Evolutionary conservation across 495 filamentous ascomycete genomes (phyloP).

Genomic region (Aspergillus saccharolyticus): DNA sequence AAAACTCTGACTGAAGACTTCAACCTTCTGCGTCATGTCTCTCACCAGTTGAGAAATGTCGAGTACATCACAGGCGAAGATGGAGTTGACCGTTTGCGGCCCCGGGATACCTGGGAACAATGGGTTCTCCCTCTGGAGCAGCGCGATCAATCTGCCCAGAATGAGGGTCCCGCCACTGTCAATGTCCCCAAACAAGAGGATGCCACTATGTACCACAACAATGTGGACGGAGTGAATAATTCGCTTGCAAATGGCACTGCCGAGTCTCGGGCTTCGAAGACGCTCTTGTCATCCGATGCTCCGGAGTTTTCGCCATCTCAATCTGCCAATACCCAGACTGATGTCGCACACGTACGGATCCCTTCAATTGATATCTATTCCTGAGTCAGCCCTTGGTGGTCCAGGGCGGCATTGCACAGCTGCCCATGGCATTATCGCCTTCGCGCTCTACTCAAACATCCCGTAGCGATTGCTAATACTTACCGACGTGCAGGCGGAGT

Average conservation of each 20-base stretch:
- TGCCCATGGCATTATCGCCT: neutral
- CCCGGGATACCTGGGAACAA: slow-evolving; percentile 68
- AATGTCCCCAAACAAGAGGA: slow-evolving; percentile 24
- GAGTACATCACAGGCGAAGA: slow-evolving; percentile 68
- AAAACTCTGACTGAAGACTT: slow-evolving; percentile 66
- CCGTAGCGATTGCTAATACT: neutral
- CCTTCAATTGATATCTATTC: slow-evolving; percentile 38
- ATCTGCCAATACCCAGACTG: slow-evolving; percentile 27
- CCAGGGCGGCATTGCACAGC: neutral
- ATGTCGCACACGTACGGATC: slow-evolving; percentile 41
- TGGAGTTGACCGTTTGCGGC: slow-evolving; percentile 73
- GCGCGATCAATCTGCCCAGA: slow-evolving; percentile 56
- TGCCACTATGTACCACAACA: slow-evolving; percentile 21
- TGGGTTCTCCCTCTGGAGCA: slow-evolving; percentile 66
- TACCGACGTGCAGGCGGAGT: neutral
- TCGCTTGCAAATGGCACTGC: slow-evolving; percentile 38
- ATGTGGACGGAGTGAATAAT: slow-evolving; percentile 30
- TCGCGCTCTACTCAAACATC: neutral
- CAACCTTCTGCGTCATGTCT: slow-evolving; percentile 68
- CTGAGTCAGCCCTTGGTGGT: slow-evolving; percentile 49
- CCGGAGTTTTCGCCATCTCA: slow-evolving; percentile 68
- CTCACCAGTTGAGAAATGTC: slow-evolving; percentile 61
- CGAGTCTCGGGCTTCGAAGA: slow-evolving; percentile 41
- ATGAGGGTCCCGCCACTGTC: slow-evolving; percentile 45
- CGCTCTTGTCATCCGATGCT: slow-evolving; percentile 66